Conservation (phyloP, 2,329 filamentous ascomycete species). For the Pseudogymnoascus sp. region DNA sequence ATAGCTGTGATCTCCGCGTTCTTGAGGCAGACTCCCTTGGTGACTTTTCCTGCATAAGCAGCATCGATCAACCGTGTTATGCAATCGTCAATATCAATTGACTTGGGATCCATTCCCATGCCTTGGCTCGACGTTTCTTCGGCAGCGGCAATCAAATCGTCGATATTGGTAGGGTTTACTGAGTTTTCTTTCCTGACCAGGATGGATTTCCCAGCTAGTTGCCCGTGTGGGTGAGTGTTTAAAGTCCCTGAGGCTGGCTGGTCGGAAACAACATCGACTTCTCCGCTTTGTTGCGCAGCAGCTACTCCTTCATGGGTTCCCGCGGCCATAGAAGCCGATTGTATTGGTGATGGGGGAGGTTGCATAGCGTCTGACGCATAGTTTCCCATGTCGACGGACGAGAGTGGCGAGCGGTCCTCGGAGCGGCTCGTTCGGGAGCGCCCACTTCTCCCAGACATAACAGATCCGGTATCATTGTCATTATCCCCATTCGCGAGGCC, state of each 20-base stretch:
- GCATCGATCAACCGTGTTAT: constrained; percentile 91
- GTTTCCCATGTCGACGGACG: constrained; percentile 32
- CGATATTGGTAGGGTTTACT: constrained; percentile 41
- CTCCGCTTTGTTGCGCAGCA: constrained; percentile 74
- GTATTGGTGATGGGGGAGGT: constrained; percentile 78
- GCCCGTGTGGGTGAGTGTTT: constrained; percentile 47
- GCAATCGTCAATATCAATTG: constrained; percentile 93
- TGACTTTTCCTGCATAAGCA: constrained; percentile 92
- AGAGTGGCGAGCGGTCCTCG: constrained; percentile 32
- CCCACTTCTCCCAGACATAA: constrained; percentile 60
- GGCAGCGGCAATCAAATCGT: constrained; percentile 28
- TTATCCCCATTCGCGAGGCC: constrained; percentile 51
- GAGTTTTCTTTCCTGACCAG: constrained; percentile 65
- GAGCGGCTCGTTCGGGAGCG: constrained; percentile 40
- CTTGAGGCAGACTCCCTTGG: constrained; percentile 93
- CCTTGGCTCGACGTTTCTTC: constrained; percentile 40
- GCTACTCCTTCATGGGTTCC: constrained; percentile 65
- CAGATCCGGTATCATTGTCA: constrained; percentile 58
- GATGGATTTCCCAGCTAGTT: constrained; percentile 80
- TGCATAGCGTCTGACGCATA: constrained; percentile 44
- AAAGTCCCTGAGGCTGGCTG: constrained; percentile 65
- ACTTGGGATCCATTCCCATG: constrained; percentile 86
- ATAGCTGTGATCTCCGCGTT: constrained; percentile 96
- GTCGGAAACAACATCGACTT: constrained; percentile 92
- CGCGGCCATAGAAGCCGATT: constrained; percentile 63